Evolutionary conservation across 495 filamentous ascomycete species (phyloP).

Genomic region (Viridothelium virens): DNA sequence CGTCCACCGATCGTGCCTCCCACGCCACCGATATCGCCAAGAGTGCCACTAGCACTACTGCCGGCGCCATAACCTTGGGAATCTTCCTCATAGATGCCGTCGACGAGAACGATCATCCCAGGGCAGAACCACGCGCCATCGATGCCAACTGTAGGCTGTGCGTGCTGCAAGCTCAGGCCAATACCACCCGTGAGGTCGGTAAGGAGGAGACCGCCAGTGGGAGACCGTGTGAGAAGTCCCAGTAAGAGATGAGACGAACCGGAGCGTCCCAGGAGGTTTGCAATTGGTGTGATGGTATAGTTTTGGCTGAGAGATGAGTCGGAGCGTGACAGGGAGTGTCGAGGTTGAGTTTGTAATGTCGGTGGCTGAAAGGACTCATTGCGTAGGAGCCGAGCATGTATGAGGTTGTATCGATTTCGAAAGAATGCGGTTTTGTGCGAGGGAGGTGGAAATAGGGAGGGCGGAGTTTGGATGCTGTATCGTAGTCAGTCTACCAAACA

Average conservation of each 20-base stretch:
- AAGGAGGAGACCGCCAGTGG: constrained; percentile 74
- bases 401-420: constrained; percentile 77
- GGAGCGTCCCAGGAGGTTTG: constrained; percentile 84
- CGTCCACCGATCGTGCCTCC: constrained; percentile 82
- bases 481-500: not conserved
- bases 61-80: constrained; percentile 50
- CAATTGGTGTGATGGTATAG: constrained; percentile 86
- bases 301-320: constrained; percentile 44
- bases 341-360: constrained; percentile 46
- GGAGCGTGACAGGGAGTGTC: constrained; percentile 44
- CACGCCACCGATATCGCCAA: constrained; percentile 69
- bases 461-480: constrained; percentile 23
- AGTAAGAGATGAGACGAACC: constrained; percentile 80
- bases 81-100: constrained; percentile 91
- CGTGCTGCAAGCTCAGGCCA: constrained; percentile 70
- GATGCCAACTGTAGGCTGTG: constrained; percentile 63
- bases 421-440: constrained; percentile 78
- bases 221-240: constrained; percentile 70
- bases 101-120: constrained; percentile 89
- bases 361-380: constrained; percentile 90
- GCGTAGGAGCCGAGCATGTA: constrained; percentile 82
- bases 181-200: constrained; percentile 84
- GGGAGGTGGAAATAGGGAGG: constrained; percentile 70
- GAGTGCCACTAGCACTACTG: constrained; percentile 39
- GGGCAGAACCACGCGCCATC: constrained; percentile 86